phyloP scores from a whole-genome alignment of 2,329 filamentous ascomycete genomes.

The Phialocephala sp. region DNA sequence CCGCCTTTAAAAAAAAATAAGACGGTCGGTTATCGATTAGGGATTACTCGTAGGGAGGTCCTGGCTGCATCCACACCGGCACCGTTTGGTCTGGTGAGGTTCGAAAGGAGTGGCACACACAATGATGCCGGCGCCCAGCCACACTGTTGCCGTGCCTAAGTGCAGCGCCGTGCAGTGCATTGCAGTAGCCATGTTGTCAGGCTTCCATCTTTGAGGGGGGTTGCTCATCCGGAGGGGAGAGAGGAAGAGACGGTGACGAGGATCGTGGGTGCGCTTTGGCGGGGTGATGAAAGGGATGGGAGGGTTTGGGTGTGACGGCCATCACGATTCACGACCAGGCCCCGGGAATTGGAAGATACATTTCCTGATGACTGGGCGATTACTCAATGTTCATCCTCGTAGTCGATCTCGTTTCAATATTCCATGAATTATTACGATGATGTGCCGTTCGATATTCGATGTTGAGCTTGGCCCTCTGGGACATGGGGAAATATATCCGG shows the following conservation, averaged over 20 bases:
- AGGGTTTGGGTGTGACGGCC: too few relatives aligned
- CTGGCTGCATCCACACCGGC: neutral
- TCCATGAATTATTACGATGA: neutral
- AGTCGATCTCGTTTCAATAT: neutral
- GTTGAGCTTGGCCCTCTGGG: constrained; percentile 3
- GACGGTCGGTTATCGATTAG: constrained; percentile 12
- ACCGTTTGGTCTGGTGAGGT: constrained; percentile 9
- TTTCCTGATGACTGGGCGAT: neutral
- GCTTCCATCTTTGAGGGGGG: constrained; percentile 1
- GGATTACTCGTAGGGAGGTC: too few relatives aligned
- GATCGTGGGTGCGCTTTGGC: neutral
- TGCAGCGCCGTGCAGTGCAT: constrained; percentile 2
- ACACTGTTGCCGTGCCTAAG: constrained; percentile 9
- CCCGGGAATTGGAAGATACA: neutral
- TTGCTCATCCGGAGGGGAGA: neutral
- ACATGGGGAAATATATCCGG: constrained; percentile 6
- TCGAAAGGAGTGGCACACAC: constrained; percentile 2
- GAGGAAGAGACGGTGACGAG: constrained; percentile 5
- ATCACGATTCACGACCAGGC: too few relatives aligned
- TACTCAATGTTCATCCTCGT: neutral
- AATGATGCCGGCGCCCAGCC: constrained; percentile 9
- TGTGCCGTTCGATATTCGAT: constrained; percentile 2
- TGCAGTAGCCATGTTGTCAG: constrained; percentile 19
- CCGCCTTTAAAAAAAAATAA: constrained; percentile 10
- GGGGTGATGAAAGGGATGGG: neutral